Base-by-base conservation (phyloP, 1,284 basidiomycete species). In the Naganishia cerealis region DNA sequence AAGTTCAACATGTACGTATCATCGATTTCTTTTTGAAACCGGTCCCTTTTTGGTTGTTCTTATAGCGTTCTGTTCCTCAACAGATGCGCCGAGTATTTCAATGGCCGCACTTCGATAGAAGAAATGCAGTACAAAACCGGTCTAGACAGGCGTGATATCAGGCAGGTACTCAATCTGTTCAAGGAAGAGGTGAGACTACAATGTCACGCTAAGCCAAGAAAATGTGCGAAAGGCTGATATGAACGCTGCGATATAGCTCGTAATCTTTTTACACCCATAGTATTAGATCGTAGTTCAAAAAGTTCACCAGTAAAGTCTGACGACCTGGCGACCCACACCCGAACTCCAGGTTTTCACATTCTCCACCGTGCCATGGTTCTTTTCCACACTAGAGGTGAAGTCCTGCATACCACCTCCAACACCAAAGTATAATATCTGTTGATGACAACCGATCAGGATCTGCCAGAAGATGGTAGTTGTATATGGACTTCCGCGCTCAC, bases 341-440 rank as follows among this genome's bases (percentile, higher is more conserved):
- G 78, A 79, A 39, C 81, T 83, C 72, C 82, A 83, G 72, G 90
- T 86, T 68, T 77, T 81, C 24, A 82, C 77, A 39, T 71, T 73
- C 55, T 36, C 71, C 72, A 50, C 84, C 83, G 67, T 71, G 18
- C 75, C 80, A 1, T 73, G 75, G 2, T 72, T 70, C 33, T 74
- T 75, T 67, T 85, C 81, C 0, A 93, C 83, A n/a, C 73, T 73
- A 26, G 77, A 70, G 21, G 87, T 78, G 77, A 99, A 96, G 68
- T 89, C 88, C 26, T 86, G 81, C 10, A 94, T 83, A 0, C 93
- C 91, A 0, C 94, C 94, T 0, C 95, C 95, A 3, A 98, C 94
- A 18, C 95, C 95, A 80, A 98, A 98, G 78, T 99, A 98, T 36
- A 97, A 82, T 12, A 92, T 85, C 80, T 98, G n/a, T 88, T 88